These are phyloP conservation scores for Candida saitoana DNA, from an alignment of 805 yeast species.

Conservation along the genomic window DNA sequence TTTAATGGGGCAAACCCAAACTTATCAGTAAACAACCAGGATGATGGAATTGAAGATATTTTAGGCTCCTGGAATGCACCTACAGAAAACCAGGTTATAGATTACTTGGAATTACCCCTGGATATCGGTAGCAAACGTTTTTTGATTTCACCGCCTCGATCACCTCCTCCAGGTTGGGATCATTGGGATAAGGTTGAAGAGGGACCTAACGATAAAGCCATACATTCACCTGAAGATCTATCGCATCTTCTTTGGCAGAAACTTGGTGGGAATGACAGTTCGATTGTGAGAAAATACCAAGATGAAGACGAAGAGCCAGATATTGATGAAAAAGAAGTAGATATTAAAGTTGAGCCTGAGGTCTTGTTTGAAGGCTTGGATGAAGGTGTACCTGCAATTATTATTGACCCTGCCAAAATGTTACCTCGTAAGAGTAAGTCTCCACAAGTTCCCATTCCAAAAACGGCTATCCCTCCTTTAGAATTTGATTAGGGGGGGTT, in stretches of 20 bases:
- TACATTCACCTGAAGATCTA: conserved; percentile 36
- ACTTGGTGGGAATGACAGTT: conserved; percentile 37
- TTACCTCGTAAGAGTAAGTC: neutral
- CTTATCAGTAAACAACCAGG: neutral
- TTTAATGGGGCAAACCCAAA: conserved; percentile 8
- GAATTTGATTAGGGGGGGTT: neutral
- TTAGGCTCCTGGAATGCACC: conserved; percentile 10
- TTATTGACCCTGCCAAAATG: conserved; percentile 27
- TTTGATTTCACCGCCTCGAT: conserved; percentile 42
- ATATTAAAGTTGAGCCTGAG: conserved; percentile 29
- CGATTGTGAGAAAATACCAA: conserved; percentile 27
- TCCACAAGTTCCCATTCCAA: conserved; percentile 18
- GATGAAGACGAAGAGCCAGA: conserved; percentile 10
- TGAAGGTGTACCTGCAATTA: conserved; percentile 39
- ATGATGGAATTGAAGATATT: conserved; percentile 6
- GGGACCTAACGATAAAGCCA: conserved; percentile 33
- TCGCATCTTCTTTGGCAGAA: conserved; percentile 43
- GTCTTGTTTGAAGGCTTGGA: conserved; percentile 34
- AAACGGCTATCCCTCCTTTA: conserved; percentile 35
- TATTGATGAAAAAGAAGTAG: conserved; percentile 8
- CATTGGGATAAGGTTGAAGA: conserved; percentile 40
- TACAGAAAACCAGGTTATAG: conserved; percentile 12
- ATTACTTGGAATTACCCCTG: conserved; percentile 38
- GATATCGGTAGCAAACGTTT: conserved; percentile 35
- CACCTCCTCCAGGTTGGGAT: conserved; percentile 44